These are phyloP conservation scores for Trichoderma pleuroti DNA, from an alignment of 2,329 filamentous ascomycete species.

Conservation along the genomic window DNA sequence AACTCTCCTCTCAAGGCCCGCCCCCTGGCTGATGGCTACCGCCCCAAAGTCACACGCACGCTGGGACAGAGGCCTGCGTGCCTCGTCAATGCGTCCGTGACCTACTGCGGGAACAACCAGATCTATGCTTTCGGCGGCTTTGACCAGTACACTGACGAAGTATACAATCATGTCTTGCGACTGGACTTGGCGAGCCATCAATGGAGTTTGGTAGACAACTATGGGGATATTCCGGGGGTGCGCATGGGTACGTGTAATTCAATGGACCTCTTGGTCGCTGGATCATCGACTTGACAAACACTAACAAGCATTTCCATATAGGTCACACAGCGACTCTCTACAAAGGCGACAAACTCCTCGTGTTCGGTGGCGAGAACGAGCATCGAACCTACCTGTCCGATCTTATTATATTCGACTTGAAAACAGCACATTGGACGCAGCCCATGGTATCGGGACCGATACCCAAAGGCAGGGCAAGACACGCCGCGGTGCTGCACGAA, in stretches of 20 bases:
- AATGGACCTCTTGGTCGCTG: background rate
- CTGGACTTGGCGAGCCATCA: slow-evolving; percentile 83
- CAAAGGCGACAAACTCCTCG: slow-evolving; percentile 89
- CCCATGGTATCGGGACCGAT: slow-evolving; percentile 80
- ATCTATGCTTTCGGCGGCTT: slow-evolving; percentile 99
- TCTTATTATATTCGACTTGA: slow-evolving; percentile 91
- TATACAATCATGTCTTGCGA: slow-evolving; percentile 95
- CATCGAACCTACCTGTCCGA: slow-evolving; percentile 94
- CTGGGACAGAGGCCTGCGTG: slow-evolving; percentile 83
- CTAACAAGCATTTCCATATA: slow-evolving; percentile 43
- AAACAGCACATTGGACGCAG: slow-evolving; percentile 92
- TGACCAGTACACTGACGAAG: slow-evolving; percentile 97
- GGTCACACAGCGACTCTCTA: slow-evolving; percentile 94
- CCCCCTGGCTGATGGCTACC: slow-evolving; percentile 68
- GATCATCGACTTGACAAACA: background rate
- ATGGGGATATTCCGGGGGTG: slow-evolving; percentile 94
- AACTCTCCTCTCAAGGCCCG: slow-evolving; percentile 71
- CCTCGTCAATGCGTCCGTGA: slow-evolving; percentile 95
- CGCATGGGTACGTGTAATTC: slow-evolving; percentile 85
- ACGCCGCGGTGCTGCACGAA: slow-evolving; percentile 91
- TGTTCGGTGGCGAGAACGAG: slow-evolving; percentile 97
- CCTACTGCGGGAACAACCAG: slow-evolving; percentile 95
- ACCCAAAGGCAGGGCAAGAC: slow-evolving; percentile 84
- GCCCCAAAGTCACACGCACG: slow-evolving; percentile 76
- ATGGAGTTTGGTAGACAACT: slow-evolving; percentile 97